These are phyloP conservation scores for Hymenoscyphus fraxineus DNA, from an alignment of 2,329 filamentous ascomycete genomes.

Conservation along the genomic window DNA sequence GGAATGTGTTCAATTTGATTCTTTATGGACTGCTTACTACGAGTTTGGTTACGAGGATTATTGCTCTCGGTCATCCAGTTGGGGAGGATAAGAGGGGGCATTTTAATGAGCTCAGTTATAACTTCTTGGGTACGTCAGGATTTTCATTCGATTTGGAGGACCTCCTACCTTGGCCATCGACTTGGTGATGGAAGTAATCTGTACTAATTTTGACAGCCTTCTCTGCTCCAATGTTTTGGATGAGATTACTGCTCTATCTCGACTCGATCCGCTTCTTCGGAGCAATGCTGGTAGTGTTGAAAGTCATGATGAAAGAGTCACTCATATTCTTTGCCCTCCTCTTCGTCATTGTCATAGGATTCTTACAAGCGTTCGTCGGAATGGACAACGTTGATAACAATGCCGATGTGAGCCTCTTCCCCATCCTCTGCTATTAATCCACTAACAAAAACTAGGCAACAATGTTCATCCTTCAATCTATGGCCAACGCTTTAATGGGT, in stretches of 20 bases:
- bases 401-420: conserved; percentile 36
- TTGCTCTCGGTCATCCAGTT: conserved; percentile 64
- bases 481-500: conserved; percentile 89
- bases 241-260: conserved; percentile 83
- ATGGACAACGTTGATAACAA: conserved; percentile 79
- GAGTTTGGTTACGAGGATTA: conserved; percentile 74
- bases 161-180: not conserved
- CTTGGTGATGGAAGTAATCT: not conserved
- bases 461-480: conserved; percentile 71
- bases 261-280: conserved; percentile 95
- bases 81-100: conserved; percentile 48
- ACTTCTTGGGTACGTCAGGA: conserved; percentile 58
- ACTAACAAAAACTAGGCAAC: conserved; percentile 46
- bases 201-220: conserved; percentile 54
- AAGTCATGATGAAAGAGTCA: conserved; percentile 91
- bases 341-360: conserved; percentile 76
- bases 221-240: conserved; percentile 95
- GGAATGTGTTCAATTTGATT: conserved; percentile 89
- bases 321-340: conserved; percentile 95
- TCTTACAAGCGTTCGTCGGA: conserved; percentile 91
- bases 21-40: conserved; percentile 76
- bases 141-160: not conserved
- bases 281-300: conserved; percentile 94
- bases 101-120: conserved; percentile 83
- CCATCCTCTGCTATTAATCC: not conserved